A percentile compares a stretch with the other conserved stretches of the same genome.
phyloP scores from a whole-genome alignment of 2,329 filamentous ascomycete species.

The Aspergillus hiratsukae region DNA sequence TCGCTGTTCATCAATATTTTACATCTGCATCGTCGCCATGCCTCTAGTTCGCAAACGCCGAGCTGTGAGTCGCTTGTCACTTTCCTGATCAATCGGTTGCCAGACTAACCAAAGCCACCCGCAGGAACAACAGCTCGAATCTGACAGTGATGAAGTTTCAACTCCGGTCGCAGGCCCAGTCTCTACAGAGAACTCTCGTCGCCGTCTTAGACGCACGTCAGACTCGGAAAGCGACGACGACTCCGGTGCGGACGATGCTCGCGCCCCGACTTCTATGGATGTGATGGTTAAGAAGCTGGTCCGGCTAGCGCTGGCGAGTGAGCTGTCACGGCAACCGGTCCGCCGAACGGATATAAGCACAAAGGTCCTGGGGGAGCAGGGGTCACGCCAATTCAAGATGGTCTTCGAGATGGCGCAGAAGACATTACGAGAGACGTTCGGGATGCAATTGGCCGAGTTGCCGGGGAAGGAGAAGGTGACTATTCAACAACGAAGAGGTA shows the following conservation, averaged over 20 bases:
- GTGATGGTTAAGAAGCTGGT: constrained; percentile 58
- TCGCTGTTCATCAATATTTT: not conserved
- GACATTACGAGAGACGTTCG: constrained; percentile 68
- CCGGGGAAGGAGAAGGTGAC: constrained; percentile 77
- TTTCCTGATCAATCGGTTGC: not conserved
- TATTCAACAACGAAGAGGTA: constrained; percentile 72
- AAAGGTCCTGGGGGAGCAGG: constrained; percentile 66
- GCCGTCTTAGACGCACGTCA: constrained; percentile 12
- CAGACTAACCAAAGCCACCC: not conserved
- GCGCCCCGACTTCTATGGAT: constrained; percentile 27
- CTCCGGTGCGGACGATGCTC: constrained; percentile 15
- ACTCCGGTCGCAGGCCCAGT: constrained; percentile 5
- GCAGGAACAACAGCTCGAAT: constrained; percentile 6
- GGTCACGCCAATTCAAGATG: constrained; percentile 65
- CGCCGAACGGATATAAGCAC: constrained; percentile 54
- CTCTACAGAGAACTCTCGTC: constrained; percentile 4
- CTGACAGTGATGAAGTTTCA: constrained; percentile 4
- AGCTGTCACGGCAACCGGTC: constrained; percentile 56
- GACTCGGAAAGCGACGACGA: constrained; percentile 10
- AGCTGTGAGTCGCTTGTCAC: constrained; percentile 18
- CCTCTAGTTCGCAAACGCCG: constrained; percentile 26
- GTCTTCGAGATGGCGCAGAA: constrained; percentile 75
- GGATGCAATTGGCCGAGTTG: constrained; percentile 88
- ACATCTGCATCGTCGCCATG: constrained; percentile 16
- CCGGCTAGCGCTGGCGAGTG: constrained; percentile 56